These are phyloP conservation scores for Simmondsia chinensis DNA, from an alignment of 148 eudicot species.

Conservation along the genomic window DNA sequence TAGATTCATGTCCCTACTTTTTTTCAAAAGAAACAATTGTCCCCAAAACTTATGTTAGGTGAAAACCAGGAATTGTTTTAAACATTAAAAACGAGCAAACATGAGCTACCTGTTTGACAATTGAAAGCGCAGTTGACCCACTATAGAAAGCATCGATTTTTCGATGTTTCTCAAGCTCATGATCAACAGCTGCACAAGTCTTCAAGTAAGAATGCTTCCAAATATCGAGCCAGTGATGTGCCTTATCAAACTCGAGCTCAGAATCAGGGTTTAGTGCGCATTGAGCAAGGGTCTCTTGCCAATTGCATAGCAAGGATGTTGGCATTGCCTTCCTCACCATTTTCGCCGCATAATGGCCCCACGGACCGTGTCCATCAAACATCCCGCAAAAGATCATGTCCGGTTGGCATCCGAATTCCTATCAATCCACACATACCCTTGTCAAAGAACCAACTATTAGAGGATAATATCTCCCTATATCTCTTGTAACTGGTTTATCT, in stretches of 20 bases:
- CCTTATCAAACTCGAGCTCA: conserved; percentile 4
- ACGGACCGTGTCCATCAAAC: conserved; percentile 92
- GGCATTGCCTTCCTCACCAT: conserved; percentile 65
- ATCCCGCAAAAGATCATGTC: conserved; percentile 84
- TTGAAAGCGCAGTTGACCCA: conserved; percentile 63
- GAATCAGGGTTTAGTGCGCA: conserved; percentile 11
- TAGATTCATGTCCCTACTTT: too few species aligned
- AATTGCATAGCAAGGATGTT: conserved; percentile 46
- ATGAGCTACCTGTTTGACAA: conserved; percentile 55
- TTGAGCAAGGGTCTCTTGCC: conserved; percentile 56
- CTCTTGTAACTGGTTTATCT: too few species aligned
- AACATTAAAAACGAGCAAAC: background rate
- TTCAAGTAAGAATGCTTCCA: conserved; percentile 64
- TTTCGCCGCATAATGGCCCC: conserved; percentile 86
- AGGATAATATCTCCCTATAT: too few species aligned
- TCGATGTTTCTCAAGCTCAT: conserved; percentile 42
- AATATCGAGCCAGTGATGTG: conserved; percentile 7
- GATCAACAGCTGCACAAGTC: conserved; percentile 64
- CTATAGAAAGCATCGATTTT: conserved; percentile 59
- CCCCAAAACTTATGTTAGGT: too few species aligned
- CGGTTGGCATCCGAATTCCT: conserved; percentile 77
- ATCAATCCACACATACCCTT: too few species aligned
- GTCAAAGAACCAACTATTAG: too few species aligned
- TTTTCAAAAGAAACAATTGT: too few species aligned
- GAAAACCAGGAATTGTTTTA: background rate